phyloP scores from a whole-genome alignment of 345 rosid species.

The Hypericum perforatum region DNA sequence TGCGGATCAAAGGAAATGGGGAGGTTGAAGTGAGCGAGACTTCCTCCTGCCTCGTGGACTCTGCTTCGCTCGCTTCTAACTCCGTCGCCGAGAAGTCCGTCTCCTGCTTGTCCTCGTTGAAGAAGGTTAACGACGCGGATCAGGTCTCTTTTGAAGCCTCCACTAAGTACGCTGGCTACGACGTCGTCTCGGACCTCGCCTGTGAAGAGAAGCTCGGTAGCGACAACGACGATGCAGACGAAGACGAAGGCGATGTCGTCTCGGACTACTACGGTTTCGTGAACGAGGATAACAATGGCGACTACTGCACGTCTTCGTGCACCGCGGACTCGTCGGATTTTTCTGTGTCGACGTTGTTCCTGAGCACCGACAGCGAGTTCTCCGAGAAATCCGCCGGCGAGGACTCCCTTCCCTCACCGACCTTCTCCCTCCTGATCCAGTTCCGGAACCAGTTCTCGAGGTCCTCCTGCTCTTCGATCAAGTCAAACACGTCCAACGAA shows the following conservation, averaged over 20 bases:
- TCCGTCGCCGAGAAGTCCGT: slow-evolving; percentile 13
- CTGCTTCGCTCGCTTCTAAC: slow-evolving; percentile 2
- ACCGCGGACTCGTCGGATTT: slow-evolving; percentile 44
- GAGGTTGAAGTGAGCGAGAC: slow-evolving; percentile 42
- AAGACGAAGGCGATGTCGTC: neutral
- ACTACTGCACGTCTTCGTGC: slow-evolving; percentile 35
- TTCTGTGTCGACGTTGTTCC: slow-evolving; percentile 39
- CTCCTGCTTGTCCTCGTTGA: slow-evolving; percentile 18
- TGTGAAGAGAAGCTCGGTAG: slow-evolving; percentile 54
- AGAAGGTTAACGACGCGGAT: slow-evolving; percentile 4
- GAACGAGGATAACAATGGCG: slow-evolving; percentile 47
- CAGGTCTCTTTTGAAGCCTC: slow-evolving; percentile 16
- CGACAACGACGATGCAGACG: slow-evolving; percentile 23
- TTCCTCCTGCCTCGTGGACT: slow-evolving; percentile 26
- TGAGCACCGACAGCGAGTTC: slow-evolving; percentile 65
- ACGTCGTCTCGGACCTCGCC: slow-evolving; percentile 37
- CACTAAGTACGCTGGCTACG: slow-evolving; percentile 29
- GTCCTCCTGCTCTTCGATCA: slow-evolving; percentile 32
- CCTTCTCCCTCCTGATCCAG: slow-evolving; percentile 49
- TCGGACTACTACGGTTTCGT: slow-evolving; percentile 38
- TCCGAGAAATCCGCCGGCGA: slow-evolving; percentile 43
- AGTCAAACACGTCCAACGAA: slow-evolving; percentile 18
- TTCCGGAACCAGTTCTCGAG: slow-evolving; percentile 52
- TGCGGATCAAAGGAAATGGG: slow-evolving; percentile 19
- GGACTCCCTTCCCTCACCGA: slow-evolving; percentile 46